Percentiles rank a stretch among this genome's conserved stretches.
phyloP scores from a whole-genome alignment of 805 yeast species.

The Yarrowia osloensis region DNA sequence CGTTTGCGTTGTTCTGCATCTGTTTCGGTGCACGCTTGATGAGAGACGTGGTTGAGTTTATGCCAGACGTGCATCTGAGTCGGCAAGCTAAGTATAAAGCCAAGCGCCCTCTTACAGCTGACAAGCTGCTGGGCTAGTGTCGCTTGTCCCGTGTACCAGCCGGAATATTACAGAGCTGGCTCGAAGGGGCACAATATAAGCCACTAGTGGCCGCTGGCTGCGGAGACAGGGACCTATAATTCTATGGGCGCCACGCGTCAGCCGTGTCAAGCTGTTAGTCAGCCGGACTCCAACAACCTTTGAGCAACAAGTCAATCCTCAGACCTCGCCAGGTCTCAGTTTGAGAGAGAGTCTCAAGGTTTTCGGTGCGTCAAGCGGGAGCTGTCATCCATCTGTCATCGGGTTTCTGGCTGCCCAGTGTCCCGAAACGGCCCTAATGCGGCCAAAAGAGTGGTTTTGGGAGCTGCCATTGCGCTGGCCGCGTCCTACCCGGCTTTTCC shows the following conservation, averaged over 20 bases:
- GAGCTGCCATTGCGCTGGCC: not conserved
- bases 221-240: too few species aligned
- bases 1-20: conserved; percentile 23
- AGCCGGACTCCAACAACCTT: too few species aligned
- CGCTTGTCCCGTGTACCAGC: too few species aligned
- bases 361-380: not conserved
- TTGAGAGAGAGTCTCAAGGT: not conserved
- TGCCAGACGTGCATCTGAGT: not conserved
- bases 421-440: not conserved
- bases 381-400: not conserved
- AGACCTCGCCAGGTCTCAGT: not conserved
- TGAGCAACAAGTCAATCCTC: not conserved
- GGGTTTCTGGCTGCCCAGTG: not conserved
- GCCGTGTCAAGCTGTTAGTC: not conserved
- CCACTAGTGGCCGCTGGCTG: too few species aligned
- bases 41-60: conserved; percentile 19
- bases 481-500: not conserved
- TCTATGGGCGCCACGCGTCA: not conserved
- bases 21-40: conserved; percentile 2
- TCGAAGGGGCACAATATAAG: too few species aligned
- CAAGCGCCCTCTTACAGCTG: not conserved
- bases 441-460: not conserved
- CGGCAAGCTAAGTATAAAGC: not conserved
- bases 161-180: too few species aligned
- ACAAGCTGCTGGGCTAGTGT: not conserved